phyloP scores from a whole-genome alignment of 768 basidiomycete genomes.

The Dentipellis fragilis region DNA sequence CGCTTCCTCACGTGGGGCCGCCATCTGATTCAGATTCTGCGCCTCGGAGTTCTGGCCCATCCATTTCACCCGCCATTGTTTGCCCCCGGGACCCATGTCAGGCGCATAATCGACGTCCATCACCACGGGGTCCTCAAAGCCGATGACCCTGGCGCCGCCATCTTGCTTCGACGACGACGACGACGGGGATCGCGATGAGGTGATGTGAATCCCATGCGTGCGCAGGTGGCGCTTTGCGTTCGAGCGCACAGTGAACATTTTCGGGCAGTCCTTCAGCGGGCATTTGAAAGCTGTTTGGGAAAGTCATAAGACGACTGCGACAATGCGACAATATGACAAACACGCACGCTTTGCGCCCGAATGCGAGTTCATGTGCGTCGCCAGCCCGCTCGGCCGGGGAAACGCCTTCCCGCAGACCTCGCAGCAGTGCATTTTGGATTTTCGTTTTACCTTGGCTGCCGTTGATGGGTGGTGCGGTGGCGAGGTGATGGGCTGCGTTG shows the following conservation, averaged over 20 bases:
- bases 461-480: background rate
- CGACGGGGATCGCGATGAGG: slow-evolving; percentile 15
- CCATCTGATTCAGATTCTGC: too few relatives aligned
- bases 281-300: slow-evolving; percentile 32
- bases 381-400: slow-evolving; percentile 31
- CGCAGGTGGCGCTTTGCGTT: slow-evolving; percentile 74
- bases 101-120: background rate
- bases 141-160: background rate
- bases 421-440: slow-evolving; percentile 32
- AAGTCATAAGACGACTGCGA: background rate
- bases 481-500: background rate
- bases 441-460: slow-evolving; percentile 16
- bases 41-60: background rate
- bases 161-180: slow-evolving; percentile 14
- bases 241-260: slow-evolving; percentile 70
- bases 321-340: background rate
- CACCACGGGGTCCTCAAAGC: background rate
- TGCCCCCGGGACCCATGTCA: background rate
- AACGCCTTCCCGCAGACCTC: slow-evolving; percentile 26
- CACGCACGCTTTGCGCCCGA: slow-evolving; percentile 31
- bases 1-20: background rate
- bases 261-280: slow-evolving; percentile 47
- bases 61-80: background rate
- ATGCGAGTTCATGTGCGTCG: slow-evolving; percentile 36
- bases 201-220: slow-evolving; percentile 46